Percentiles rank a stretch among this genome's conserved stretches.
Evolutionary conservation across 768 basidiomycete genomes (phyloP).

Genomic region (Kwoniella bestiolae): DNA sequence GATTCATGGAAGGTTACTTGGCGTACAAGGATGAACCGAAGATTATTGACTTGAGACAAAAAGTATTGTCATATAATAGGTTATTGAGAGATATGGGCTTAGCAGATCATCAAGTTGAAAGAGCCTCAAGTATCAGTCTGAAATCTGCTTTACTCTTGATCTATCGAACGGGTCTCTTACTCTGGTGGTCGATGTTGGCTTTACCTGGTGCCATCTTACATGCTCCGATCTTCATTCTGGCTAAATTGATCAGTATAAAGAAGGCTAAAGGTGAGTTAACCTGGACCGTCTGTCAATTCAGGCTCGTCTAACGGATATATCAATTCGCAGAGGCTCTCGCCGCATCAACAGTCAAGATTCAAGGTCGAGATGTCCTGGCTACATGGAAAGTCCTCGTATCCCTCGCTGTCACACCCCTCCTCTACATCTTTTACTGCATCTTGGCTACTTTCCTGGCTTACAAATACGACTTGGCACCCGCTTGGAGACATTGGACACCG

Average conservation of each 20-base stretch:
- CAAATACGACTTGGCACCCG: constrained; percentile 67
- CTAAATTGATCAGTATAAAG: constrained; percentile 79
- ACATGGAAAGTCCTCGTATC: constrained; percentile 98
- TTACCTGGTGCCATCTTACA: constrained; percentile 90
- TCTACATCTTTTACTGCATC: constrained; percentile 82
- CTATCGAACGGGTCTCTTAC: constrained; percentile 77
- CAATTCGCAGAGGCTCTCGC: constrained; percentile 80
- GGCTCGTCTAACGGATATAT: background rate
- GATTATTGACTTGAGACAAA: constrained; percentile 74
- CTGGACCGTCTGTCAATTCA: background rate
- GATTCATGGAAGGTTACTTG: constrained; percentile 88
- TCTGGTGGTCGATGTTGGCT: constrained; percentile 80
- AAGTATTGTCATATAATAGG: constrained; percentile 89
- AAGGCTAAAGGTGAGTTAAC: constrained; percentile 77
- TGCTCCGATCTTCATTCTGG: constrained; percentile 88
- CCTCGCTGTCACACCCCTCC: constrained; percentile 81
- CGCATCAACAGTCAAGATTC: constrained; percentile 90
- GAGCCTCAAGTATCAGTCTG: constrained; percentile 77
- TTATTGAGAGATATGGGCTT: constrained; percentile 84
- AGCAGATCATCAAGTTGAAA: constrained; percentile 92
- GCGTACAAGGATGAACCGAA: constrained; percentile 91
- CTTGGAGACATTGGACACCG: constrained; percentile 75
- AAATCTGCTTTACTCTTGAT: constrained; percentile 80
- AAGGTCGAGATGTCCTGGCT: constrained; percentile 93
- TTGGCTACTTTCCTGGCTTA: constrained; percentile 74